Conservation (phyloP, 768 basidiomycete species). For the Rhodotorula sphaerocarpa region DNA sequence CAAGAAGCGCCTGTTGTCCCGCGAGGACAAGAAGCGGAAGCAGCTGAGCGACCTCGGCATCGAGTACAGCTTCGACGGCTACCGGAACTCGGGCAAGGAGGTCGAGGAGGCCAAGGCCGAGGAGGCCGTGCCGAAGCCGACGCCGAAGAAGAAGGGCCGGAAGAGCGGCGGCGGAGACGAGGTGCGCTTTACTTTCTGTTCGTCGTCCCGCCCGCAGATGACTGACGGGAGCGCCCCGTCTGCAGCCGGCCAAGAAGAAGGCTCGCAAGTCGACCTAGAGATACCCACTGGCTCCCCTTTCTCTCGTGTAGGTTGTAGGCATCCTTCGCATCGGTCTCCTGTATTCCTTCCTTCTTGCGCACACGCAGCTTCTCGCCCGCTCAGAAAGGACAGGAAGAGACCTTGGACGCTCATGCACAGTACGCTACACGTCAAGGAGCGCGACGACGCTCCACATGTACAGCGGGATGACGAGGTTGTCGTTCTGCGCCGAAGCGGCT, state of each 20-base stretch:
- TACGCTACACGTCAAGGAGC: conserved; percentile 50
- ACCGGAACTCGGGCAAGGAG: conserved; percentile 50
- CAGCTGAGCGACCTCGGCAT: conserved; percentile 76
- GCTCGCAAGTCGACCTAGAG: no score
- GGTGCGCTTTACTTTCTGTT: conserved; percentile 1
- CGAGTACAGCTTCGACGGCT: conserved; percentile 75
- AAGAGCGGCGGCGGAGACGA: conserved; percentile 26
- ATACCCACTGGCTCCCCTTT: no score
- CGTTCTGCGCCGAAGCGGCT: conserved; percentile 89
- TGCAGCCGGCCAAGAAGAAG: no score
- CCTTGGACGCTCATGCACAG: no score
- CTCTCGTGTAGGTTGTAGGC: no score
- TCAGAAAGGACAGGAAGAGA: no score
- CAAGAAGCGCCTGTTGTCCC: conserved; percentile 61
- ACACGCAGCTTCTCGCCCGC: no score
- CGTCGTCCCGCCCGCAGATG: no score
- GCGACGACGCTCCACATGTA: conserved; percentile 87
- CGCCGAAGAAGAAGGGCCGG: conserved; percentile 20
- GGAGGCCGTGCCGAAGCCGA: conserved; percentile 11
- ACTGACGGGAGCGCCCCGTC: no score
- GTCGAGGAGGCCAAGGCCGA: conserved; percentile 20
- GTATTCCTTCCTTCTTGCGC: no score
- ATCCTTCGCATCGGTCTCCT: no score
- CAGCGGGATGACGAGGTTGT: conserved; percentile 91
- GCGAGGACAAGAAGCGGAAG: conserved; percentile 66